Evolutionary conservation across 2,329 filamentous ascomycete genomes (phyloP), one percentile per base, ranked within the genome.

Genomic region (Trichoderma citrinoviride): DNA sequence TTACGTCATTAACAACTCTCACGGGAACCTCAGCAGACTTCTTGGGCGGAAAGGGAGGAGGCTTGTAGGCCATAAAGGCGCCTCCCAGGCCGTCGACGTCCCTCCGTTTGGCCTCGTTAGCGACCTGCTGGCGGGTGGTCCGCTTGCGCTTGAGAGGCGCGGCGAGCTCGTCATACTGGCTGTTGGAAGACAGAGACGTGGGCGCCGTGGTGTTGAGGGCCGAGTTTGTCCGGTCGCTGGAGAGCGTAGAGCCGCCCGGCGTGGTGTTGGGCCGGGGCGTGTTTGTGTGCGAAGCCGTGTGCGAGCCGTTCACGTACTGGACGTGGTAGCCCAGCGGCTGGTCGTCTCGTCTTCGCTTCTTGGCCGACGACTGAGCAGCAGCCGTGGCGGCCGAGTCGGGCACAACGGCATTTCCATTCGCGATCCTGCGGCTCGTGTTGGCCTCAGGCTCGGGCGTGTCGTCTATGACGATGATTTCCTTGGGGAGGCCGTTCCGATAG

Each of bases 121-220:
- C 90, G 64, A 89, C 84, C 69, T 93, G 90, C 70, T 93, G 90
- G 67, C 92, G 87, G 50, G 91, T 66, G 41, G 65, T 92, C 17
- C 95, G 87, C 79, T 97, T 97, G 72, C 93, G 86, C 81, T 98
- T 98, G 77, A 95, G 90, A 40, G 93, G 92, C n/a, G 87, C 81
- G 60, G 85, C 82, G 37, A 81, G 81, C 57, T 89, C 85, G 57
- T 91, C 88, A 72, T 91, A 89, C 52, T 85, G 83, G 66, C 83
- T 78, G 64, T 81, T 83, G 3, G 85, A 86, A 0, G 86, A 87
- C 47, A 86, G 78, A 5, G 94, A 98, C 0, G 95, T 97, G 5
- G 93, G 89, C 49, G 94, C 94, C 0, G 93, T 97, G 3, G 92
- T 95, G 73, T 94, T 88, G 65, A 93, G 81, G 49, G 86, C 85